Conservation (phyloP, 202 grass and related monocot species). For the Miscanthus sacchariflorus region DNA sequence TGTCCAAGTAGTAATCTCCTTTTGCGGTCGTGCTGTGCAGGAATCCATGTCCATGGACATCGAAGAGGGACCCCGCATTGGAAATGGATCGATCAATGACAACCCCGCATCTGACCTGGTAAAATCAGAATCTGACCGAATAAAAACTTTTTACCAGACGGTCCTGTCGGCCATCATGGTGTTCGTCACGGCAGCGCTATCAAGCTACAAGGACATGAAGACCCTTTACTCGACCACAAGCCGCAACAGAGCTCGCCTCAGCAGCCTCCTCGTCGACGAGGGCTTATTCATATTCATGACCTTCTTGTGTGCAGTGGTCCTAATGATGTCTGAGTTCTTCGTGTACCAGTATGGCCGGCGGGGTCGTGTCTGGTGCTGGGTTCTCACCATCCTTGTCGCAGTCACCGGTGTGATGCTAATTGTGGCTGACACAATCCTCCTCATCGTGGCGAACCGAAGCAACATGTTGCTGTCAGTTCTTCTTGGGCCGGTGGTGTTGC, state of each 20-base stretch:
- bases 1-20: not conserved
- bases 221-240: not conserved
- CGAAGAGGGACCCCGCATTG: not conserved
- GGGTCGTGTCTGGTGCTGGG: not conserved
- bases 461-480: constrained; percentile 6
- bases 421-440: constrained; percentile 18
- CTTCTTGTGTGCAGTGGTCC: constrained; percentile 17
- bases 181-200: constrained; percentile 13
- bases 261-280: constrained; percentile 14
- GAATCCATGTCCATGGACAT: not conserved
- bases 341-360: not conserved
- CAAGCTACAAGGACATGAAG: constrained; percentile 48
- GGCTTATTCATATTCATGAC: constrained; percentile 33
- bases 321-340: constrained; percentile 29
- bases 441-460: constrained; percentile 16
- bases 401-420: constrained; percentile 37
- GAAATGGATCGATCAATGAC: not conserved
- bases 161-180: not conserved
- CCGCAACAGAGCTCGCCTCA: not conserved
- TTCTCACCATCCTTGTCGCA: constrained; percentile 8
- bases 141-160: constrained; percentile 14
- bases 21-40: not conserved
- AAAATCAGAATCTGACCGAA: constrained; percentile 21
- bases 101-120: not conserved
- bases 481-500: not conserved